Conservation (phyloP, 768 basidiomycete genomes). For the Tricholoma bakamatsutake region DNA sequence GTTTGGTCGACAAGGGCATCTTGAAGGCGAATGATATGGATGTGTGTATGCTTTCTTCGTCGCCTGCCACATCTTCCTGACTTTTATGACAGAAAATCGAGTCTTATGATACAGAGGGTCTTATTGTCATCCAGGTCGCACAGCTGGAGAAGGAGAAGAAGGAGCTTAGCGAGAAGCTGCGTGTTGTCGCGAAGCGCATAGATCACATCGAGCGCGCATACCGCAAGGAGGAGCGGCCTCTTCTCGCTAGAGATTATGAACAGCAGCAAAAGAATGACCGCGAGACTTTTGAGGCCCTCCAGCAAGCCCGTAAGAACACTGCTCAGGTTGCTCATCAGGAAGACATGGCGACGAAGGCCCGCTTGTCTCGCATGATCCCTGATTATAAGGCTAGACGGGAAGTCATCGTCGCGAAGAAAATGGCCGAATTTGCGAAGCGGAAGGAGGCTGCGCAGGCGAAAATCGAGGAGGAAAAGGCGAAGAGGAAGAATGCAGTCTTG, state of each 20-base stretch:
- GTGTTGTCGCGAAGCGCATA: constrained; percentile 81
- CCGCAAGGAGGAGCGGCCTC: constrained; percentile 86
- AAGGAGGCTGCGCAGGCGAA: constrained; percentile 54
- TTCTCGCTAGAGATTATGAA: constrained; percentile 83
- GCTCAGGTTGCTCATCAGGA: constrained; percentile 54
- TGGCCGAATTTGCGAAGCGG: constrained; percentile 59
- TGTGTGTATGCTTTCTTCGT: constrained; percentile 33
- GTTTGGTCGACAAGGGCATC: constrained; percentile 73
- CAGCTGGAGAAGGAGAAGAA: constrained; percentile 97
- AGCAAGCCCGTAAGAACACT: constrained; percentile 50
- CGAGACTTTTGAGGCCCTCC: constrained; percentile 57
- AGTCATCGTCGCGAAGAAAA: constrained; percentile 49
- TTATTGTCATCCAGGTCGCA: constrained; percentile 87
- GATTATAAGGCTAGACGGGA: constrained; percentile 59
- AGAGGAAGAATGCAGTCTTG: constrained; percentile 51
- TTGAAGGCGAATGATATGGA: constrained; percentile 58
- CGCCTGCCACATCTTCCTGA: constrained; percentile 6
- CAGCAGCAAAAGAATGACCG: constrained; percentile 77
- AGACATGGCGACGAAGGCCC: constrained; percentile 67
- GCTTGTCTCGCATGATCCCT: constrained; percentile 63
- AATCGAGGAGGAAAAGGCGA: constrained; percentile 82
- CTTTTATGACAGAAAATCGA: constrained; percentile 60
- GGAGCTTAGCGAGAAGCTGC: constrained; percentile 74
- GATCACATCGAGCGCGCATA: constrained; percentile 95
- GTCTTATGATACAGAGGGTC: constrained; percentile 75